phyloP scores from a whole-genome alignment of 306 rosid genomes.

The Erythrophleum fordii region DNA sequence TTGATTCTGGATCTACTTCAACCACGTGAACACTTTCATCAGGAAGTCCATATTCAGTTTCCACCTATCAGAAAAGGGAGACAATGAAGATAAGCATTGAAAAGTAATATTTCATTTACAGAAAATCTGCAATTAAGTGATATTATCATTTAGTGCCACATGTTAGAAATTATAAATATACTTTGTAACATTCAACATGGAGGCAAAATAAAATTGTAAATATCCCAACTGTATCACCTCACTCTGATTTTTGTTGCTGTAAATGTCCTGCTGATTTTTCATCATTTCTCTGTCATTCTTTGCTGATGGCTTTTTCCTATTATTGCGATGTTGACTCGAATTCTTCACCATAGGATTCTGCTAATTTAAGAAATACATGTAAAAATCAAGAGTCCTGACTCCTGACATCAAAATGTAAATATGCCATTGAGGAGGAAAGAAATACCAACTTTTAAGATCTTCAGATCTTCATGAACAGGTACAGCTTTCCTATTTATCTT shows the following conservation, averaged over 20 bases:
- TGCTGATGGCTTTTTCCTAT: conserved; percentile 54
- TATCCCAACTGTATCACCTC: conserved; percentile 59
- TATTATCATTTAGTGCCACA: conserved; percentile 6
- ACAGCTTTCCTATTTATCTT: conserved; percentile 43
- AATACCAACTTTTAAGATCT: conserved; percentile 60
- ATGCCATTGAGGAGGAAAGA: conserved; percentile 38
- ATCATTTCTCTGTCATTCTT: conserved; percentile 59
- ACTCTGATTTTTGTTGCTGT: conserved; percentile 51
- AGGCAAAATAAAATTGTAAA: conserved; percentile 37
- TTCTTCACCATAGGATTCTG: conserved; percentile 68
- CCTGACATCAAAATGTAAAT: conserved; percentile 30
- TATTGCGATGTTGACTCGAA: conserved; percentile 50
- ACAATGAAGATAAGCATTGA: conserved; percentile 34
- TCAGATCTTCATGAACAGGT: conserved; percentile 62
- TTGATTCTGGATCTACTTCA: conserved; percentile 57
- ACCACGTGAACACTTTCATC: conserved; percentile 56
- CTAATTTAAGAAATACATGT: conserved; percentile 30
- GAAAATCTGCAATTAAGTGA: conserved; percentile 25
- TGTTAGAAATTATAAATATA: not conserved
- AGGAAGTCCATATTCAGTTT: conserved; percentile 52
- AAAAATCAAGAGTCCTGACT: conserved; percentile 30
- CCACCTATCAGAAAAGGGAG: conserved; percentile 57
- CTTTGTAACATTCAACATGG: conserved; percentile 19
- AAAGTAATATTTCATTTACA: conserved; percentile 19
- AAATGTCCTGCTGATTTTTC: conserved; percentile 55